Base-by-base conservation (phyloP, 306 rosid genomes). In the Trifolium fragiferum region DNA sequence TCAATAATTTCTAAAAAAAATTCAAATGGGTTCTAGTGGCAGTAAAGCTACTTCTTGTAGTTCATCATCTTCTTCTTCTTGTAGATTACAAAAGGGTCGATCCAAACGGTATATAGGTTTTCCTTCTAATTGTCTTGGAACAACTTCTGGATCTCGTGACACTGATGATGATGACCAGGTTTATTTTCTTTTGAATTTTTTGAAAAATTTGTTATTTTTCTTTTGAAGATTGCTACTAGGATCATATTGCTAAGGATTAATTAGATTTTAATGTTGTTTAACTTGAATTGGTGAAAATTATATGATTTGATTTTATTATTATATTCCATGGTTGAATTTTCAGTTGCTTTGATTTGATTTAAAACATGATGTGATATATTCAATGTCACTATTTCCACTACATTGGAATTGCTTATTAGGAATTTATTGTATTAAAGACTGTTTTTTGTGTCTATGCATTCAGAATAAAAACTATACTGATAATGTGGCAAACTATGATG, bases 11-110 rank as follows among this genome's bases (percentile, higher is more conserved):
- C 5, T 54, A 0, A 16, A 15, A 43, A 43, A 62, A 32, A 46
- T 27, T 11, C 53, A 70, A 37, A 95, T 95, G 99, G 99, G 99
- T 76, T 89, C 99, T 67, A 69, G 86, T 66, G 84, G 96, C 16
- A 95, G 99, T 83, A 95, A 92, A 80, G 84, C 79, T 50, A 33
- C 80, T 4, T 83, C 86, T 19, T 65, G 77, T 66, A 59, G 75
- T 73, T 80, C 86, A 13, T 73, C 93, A 33, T 33, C 37, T 9
- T 68, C 91, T 0, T 82, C 89, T 27, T 66, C 70, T 7, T 85
- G 87, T 1, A 80, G 84, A 70, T 63, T 51, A 60, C 62, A 76
- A 18, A 82, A 89, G 77, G 73, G 78, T 70, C 87, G 93, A 86
- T 85, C 89, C 54, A 89, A 75, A 60, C 76, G 86, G 38, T 86